phyloP scores from a whole-genome alignment of 2,329 filamentous ascomycete genomes.

The Madurella fahalii region DNA sequence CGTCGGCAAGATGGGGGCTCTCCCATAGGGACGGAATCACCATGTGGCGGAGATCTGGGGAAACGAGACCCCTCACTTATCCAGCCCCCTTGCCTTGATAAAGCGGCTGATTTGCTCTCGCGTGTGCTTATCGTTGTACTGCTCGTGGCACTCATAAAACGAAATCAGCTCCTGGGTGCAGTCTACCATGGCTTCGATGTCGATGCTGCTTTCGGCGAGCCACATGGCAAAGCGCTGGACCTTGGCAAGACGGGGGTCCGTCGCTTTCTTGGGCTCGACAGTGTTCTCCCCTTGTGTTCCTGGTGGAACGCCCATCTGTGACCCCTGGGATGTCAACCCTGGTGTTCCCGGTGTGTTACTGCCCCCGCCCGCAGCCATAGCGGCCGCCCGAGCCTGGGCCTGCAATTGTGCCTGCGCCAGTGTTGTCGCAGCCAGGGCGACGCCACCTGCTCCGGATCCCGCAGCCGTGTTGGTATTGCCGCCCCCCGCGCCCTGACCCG shows the following conservation, averaged over 20 bases:
- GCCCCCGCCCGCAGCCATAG: constrained; percentile 8
- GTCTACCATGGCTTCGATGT: constrained; percentile 80
- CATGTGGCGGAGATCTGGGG: no score
- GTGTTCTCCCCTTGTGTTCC: constrained; percentile 16
- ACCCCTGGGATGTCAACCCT: constrained; percentile 16
- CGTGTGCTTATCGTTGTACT: constrained; percentile 57
- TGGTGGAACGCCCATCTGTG: constrained; percentile 8
- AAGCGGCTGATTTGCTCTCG: constrained; percentile 57
- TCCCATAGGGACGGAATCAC: neutral
- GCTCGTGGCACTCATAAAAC: constrained; percentile 69
- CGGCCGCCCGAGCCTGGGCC: constrained; percentile 14
- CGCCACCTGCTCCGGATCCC: constrained; percentile 31
- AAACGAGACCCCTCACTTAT: constrained; percentile 38
- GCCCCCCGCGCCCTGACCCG: constrained; percentile 11
- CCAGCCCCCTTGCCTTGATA: constrained; percentile 54
- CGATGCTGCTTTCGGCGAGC: constrained; percentile 80
- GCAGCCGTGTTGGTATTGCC: constrained; percentile 5
- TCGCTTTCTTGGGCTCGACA: constrained; percentile 39
- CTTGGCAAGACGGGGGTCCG: constrained; percentile 57
- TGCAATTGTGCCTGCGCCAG: constrained; percentile 44
- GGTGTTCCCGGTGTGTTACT: constrained; percentile 10
- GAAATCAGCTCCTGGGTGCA: constrained; percentile 89
- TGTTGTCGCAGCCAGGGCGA: constrained; percentile 48
- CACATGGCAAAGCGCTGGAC: constrained; percentile 67
- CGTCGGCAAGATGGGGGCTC: neutral